Evolutionary conservation across 2,329 filamentous ascomycete genomes (phyloP).

Genomic region (Cladosporium sp.): DNA sequence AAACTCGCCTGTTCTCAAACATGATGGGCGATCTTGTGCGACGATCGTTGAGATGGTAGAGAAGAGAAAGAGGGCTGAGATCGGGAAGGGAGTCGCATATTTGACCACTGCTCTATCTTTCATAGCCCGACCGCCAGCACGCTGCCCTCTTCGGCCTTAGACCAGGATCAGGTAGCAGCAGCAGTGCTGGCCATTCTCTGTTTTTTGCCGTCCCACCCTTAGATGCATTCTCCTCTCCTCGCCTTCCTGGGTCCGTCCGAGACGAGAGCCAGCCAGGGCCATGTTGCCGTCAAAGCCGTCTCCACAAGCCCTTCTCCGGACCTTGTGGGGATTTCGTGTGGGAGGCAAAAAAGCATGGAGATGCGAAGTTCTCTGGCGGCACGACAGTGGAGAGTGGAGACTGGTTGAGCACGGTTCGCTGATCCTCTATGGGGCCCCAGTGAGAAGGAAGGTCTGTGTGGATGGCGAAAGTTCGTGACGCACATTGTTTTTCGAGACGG

Average conservation of each 20-base stretch:
- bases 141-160: background rate
- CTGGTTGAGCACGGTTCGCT: too few species aligned
- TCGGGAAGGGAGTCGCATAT: background rate
- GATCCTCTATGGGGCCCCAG: too few species aligned
- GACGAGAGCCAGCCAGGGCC: too few species aligned
- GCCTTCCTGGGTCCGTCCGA: background rate
- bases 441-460: background rate
- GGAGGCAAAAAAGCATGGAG: too few species aligned
- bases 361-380: too few species aligned
- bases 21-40: slow-evolving; percentile 14
- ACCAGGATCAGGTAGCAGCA: background rate
- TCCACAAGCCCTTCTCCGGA: too few species aligned
- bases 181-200: too few species aligned
- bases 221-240: background rate
- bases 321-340: too few species aligned
- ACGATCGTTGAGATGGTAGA: background rate
- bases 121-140: slow-evolving; percentile 1
- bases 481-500: too few species aligned
- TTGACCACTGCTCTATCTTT: background rate
- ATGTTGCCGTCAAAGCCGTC: too few species aligned
- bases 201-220: slow-evolving; percentile 6
- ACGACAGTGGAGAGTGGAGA: too few species aligned
- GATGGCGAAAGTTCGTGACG: too few species aligned
- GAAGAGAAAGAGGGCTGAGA: background rate
- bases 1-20: slow-evolving; percentile 43